Evolutionary conservation across 2,329 filamentous ascomycete genomes (phyloP), one percentile per base, ranked within the genome.

Genomic region (Nothopassalora personata): DNA sequence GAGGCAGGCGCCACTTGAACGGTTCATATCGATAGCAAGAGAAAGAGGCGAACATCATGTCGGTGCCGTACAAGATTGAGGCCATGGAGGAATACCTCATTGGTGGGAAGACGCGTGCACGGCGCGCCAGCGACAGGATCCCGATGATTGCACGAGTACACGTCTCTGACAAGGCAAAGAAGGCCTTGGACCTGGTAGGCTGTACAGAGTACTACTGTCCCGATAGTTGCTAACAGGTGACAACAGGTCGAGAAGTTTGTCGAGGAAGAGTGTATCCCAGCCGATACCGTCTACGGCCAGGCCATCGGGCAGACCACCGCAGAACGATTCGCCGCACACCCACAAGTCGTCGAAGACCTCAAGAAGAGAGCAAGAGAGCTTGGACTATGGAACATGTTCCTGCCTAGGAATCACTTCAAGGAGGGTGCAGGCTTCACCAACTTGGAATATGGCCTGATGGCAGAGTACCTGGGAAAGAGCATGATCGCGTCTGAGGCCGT

Each of bases 371-470:
- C 93, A 48, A 84, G 82, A 71, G 82, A 88, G 67, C 83, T 96
- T 28, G 94, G 93, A 1, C 81, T 99, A 49, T 99, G 94, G 94
- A 99, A 99, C 78, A 89, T 99, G 87, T 99, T 99, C 81, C 77
- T 99, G 67, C 90, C 94, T 65, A 93, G 89, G 79, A 91, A 87
- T 69, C 92, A 97, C 78, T 97, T 97, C 82, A 90, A 88, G 75
- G 90, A 97, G 79, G 95, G 91, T 1, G 91, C 93, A 27, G 94
- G 94, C 34, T 97, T 91, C 79, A 90, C 86, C 60, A 99, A 97
- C 76, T 81, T 99, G 63, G 94, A 99, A 77, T 99, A 99, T 73
- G 94, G 92, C 11, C 79, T 99, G 69, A 99, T 97, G 92, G 94
- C 94, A 18, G 94, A 99, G 79, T 89, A 90, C 78, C 80, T 97